phyloP scores from a whole-genome alignment of 495 filamentous ascomycete species.

The Venustampulla echinocandica region DNA sequence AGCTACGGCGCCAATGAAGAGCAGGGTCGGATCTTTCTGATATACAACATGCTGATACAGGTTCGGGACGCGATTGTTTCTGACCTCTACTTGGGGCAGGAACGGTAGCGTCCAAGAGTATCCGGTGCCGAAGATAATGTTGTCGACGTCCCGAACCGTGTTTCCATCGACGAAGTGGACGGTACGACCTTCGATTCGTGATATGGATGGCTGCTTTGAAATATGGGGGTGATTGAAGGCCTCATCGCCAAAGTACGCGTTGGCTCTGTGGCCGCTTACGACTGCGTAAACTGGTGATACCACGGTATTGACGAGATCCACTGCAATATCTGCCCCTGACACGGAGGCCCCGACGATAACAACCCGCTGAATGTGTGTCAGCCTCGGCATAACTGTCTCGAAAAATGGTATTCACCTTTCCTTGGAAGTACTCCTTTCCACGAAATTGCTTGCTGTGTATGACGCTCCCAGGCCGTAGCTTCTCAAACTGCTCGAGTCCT shows the following conservation, averaged over 20 bases:
- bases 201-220: conserved; percentile 23
- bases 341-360: conserved; percentile 70
- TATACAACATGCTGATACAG: conserved; percentile 50
- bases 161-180: conserved; percentile 42
- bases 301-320: conserved; percentile 25
- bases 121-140: conserved; percentile 51
- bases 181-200: conserved; percentile 31
- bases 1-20: conserved; percentile 27
- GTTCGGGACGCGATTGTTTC: conserved; percentile 46
- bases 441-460: conserved; percentile 59
- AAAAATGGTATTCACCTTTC: conserved; percentile 31
- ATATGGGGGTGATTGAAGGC: conserved; percentile 47
- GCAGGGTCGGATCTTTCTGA: conserved; percentile 31
- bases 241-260: conserved; percentile 4
- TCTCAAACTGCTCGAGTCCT: conserved; percentile 49
- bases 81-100: conserved; percentile 37
- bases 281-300: conserved; percentile 24
- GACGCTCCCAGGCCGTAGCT: conserved; percentile 51
- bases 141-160: conserved; percentile 38
- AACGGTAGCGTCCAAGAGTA: conserved; percentile 50
- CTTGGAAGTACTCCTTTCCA: conserved; percentile 19
- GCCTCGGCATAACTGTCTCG: conserved; percentile 29
- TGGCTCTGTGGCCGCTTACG: conserved; percentile 18
- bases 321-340: conserved; percentile 68
- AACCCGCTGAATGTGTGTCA: conserved; percentile 5